Conservation (phyloP, 495 filamentous ascomycete species). For the Trichoderma asperelloides region DNA sequence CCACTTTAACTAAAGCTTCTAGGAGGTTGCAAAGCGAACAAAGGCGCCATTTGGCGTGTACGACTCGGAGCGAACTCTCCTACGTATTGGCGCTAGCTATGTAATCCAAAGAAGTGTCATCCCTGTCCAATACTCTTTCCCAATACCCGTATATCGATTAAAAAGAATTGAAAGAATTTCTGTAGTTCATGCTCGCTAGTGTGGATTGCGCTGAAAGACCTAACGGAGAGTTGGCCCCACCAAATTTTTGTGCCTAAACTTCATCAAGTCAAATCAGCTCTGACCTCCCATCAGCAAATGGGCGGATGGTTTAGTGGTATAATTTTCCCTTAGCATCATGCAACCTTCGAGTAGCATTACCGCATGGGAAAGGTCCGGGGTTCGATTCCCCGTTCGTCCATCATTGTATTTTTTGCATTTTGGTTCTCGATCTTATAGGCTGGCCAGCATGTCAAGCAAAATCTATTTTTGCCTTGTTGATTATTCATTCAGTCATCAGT, state of each 20-base stretch:
- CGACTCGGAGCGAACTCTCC: neutral
- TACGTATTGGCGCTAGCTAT: neutral
- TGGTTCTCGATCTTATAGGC: neutral
- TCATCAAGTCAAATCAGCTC: neutral
- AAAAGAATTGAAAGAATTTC: neutral
- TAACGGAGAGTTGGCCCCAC: neutral
- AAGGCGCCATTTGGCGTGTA: neutral
- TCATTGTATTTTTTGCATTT: neutral
- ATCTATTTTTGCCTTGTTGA: neutral
- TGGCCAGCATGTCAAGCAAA: neutral
- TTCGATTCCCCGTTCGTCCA: conserved; percentile 30
- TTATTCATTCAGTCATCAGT: neutral
- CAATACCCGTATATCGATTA: neutral
- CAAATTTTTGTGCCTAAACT: neutral
- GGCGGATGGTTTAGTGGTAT: conserved; percentile 8
- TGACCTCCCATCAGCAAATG: neutral
- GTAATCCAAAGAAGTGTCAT: neutral
- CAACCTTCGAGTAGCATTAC: neutral
- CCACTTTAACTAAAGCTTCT: neutral
- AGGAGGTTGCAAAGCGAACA: neutral
- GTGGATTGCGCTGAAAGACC: neutral
- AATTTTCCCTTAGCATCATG: conserved; percentile 7
- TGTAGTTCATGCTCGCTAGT: neutral
- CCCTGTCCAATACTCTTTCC: neutral
- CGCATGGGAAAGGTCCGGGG: conserved; percentile 25